Evolutionary conservation across 768 basidiomycete genomes (phyloP).

Genomic region (Agaricus subrufescens): DNA sequence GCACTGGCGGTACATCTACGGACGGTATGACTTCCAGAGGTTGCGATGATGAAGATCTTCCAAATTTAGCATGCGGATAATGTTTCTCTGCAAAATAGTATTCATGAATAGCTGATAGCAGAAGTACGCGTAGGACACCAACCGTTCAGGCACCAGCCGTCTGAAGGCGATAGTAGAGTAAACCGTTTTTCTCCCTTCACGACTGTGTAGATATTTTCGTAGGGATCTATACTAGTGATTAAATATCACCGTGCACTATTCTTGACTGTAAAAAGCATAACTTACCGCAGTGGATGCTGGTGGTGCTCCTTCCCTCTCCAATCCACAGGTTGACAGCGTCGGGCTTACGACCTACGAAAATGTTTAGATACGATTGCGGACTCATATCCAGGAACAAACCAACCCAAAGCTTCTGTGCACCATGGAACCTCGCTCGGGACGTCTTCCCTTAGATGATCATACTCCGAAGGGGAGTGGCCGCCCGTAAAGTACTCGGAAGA

Average conservation of each 20-base stretch:
- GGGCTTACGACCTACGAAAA: conserved; percentile 46
- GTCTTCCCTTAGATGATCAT: conserved; percentile 56
- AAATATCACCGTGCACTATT: neutral
- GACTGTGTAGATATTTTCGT: conserved; percentile 92
- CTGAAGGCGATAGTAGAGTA: conserved; percentile 83
- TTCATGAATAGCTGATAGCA: conserved; percentile 8
- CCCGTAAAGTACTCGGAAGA: conserved; percentile 25
- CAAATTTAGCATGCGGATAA: conserved; percentile 67
- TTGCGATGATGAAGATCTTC: conserved; percentile 32
- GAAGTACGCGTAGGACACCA: conserved; percentile 6
- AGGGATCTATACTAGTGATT: conserved; percentile 54
- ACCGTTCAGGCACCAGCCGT: conserved; percentile 83
- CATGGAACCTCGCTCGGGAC: conserved; percentile 67
- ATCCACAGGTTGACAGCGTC: conserved; percentile 97
- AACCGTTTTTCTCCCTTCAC: conserved; percentile 83
- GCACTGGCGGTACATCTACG: conserved; percentile 38
- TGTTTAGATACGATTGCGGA: neutral
- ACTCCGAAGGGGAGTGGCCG: conserved; percentile 45
- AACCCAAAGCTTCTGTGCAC: conserved; percentile 78
- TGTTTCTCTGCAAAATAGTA: conserved; percentile 37
- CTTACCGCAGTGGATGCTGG: conserved; percentile 83
- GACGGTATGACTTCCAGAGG: conserved; percentile 29
- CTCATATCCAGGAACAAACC: conserved; percentile 13
- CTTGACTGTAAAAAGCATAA: neutral
- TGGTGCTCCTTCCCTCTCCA: conserved; percentile 69